Conservation (phyloP, 129 eudicot genomes). For the Erigeron canadensis region DNA sequence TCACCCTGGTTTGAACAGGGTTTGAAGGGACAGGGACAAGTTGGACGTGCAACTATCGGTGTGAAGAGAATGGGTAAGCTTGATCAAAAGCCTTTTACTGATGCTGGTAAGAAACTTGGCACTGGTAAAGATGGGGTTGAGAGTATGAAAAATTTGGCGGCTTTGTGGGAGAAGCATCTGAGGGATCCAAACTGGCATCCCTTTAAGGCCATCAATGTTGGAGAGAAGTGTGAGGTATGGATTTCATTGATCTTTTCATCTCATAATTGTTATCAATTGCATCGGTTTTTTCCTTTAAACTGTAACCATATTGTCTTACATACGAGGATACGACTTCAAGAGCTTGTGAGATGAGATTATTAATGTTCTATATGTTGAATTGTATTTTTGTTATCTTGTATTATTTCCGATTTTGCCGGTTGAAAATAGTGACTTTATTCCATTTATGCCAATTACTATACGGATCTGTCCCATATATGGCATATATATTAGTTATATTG, state of each 20-base stretch:
- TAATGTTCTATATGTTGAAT: too few relatives aligned
- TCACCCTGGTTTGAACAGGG: conserved; percentile 33
- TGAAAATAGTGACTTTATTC: too few relatives aligned
- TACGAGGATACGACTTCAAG: too few relatives aligned
- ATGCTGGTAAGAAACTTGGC: conserved; percentile 39
- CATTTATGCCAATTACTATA: too few relatives aligned
- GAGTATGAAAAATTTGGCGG: conserved; percentile 40
- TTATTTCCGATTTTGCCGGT: too few relatives aligned
- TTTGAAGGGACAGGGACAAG: conserved; percentile 6
- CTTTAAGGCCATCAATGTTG: conserved; percentile 46
- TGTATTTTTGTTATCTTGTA: too few relatives aligned
- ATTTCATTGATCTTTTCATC: background rate
- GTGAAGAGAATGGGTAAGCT: conserved; percentile 82
- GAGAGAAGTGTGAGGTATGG: conserved; percentile 27
- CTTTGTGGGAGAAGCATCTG: conserved; percentile 50
- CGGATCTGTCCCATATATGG: too few relatives aligned
- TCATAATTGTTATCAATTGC: too few relatives aligned
- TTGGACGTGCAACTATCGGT: conserved; percentile 29
- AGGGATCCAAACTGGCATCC: conserved; percentile 91
- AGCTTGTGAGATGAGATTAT: too few relatives aligned
- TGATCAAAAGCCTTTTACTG: conserved; percentile 45
- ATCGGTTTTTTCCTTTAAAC: background rate
- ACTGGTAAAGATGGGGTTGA: conserved; percentile 24
- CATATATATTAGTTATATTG: too few relatives aligned
- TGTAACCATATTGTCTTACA: background rate